Percentiles rank a stretch among this genome's conserved stretches.
phyloP scores from a whole-genome alignment of 345 rosid species.

The Firmiana major region DNA sequence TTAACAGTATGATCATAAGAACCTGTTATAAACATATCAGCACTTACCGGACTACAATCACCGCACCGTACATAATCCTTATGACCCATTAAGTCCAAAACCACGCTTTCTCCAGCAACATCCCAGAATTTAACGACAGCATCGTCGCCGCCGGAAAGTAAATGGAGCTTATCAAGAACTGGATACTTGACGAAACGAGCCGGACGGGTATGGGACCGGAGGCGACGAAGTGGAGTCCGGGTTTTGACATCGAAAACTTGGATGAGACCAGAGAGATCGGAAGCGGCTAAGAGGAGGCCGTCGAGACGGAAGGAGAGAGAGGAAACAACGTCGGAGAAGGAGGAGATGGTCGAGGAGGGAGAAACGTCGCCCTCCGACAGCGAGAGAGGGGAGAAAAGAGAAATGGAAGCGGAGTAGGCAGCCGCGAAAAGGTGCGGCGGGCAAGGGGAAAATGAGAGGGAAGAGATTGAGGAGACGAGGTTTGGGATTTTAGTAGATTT shows the following conservation, averaged over 20 bases:
- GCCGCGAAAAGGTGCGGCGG: constrained; percentile 58
- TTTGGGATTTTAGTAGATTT: constrained; percentile 50
- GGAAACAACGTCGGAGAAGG: constrained; percentile 72
- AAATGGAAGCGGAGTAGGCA: constrained; percentile 63
- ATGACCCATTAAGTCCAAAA: constrained; percentile 64
- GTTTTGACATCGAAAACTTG: constrained; percentile 73
- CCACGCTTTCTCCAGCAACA: constrained; percentile 60
- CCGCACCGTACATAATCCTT: constrained; percentile 91
- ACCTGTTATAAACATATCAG: constrained; percentile 70
- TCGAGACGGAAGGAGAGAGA: constrained; percentile 79
- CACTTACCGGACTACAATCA: constrained; percentile 70
- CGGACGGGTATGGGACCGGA: constrained; percentile 69
- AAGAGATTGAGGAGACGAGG: constrained; percentile 54
- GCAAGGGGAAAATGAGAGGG: constrained; percentile 63
- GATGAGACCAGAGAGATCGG: constrained; percentile 74
- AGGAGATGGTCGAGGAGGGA: constrained; percentile 45
- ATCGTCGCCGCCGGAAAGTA: constrained; percentile 91
- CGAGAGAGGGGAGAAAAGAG: constrained; percentile 53
- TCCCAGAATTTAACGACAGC: constrained; percentile 93
- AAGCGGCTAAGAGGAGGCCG: constrained; percentile 77
- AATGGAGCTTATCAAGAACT: constrained; percentile 69
- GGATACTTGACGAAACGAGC: constrained; percentile 81
- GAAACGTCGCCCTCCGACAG: constrained; percentile 29
- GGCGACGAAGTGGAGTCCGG: constrained; percentile 73
- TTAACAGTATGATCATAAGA: constrained; percentile 91